phyloP scores from a whole-genome alignment of 1,284 basidiomycete species.

The Cutaneotrichosporon curvatum region DNA sequence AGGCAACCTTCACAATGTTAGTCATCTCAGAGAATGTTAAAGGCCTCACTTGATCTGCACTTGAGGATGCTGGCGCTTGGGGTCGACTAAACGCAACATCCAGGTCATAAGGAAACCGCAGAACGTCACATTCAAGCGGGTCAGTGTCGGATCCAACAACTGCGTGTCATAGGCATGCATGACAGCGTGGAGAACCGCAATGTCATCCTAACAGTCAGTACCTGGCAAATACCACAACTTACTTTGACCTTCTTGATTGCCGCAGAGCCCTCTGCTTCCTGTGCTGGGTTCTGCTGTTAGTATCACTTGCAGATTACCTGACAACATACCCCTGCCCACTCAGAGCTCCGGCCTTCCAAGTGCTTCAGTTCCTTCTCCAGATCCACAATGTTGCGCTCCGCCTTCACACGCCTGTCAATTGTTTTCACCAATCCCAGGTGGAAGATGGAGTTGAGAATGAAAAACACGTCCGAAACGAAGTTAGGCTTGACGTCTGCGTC shows the following conservation, averaged over 20 bases:
- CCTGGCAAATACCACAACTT: slow-evolving; percentile 3
- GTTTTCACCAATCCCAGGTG: slow-evolving; percentile 80
- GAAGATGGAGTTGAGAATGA: slow-evolving; percentile 71
- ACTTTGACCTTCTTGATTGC: slow-evolving; percentile 66
- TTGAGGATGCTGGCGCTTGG: slow-evolving; percentile 68
- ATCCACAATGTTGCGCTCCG: slow-evolving; percentile 67
- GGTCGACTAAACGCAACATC: slow-evolving; percentile 89
- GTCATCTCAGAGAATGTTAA: too few relatives aligned
- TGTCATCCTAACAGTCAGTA: slow-evolving; percentile 52
- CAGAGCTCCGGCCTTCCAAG: slow-evolving; percentile 66
- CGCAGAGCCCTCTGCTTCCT: slow-evolving; percentile 55
- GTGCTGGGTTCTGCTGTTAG: slow-evolving; percentile 25
- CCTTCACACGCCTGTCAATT: slow-evolving; percentile 63
- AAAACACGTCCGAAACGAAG: slow-evolving; percentile 95
- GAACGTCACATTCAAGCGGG: slow-evolving; percentile 73
- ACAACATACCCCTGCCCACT: slow-evolving; percentile 55
- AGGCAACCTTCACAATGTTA: slow-evolving; percentile 62
- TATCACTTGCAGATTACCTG: not conserved
- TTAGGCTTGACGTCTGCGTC: slow-evolving; percentile 50
- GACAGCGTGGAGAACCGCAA: slow-evolving; percentile 58
- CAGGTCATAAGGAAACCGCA: slow-evolving; percentile 86
- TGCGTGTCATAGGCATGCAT: slow-evolving; percentile 78
- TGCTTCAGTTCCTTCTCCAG: slow-evolving; percentile 69
- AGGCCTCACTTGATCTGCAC: slow-evolving; percentile 61
- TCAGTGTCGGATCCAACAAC: slow-evolving; percentile 76